phyloP scores from a whole-genome alignment of 2,329 filamentous ascomycete genomes.

The Talaromyces albobiverticillius region DNA sequence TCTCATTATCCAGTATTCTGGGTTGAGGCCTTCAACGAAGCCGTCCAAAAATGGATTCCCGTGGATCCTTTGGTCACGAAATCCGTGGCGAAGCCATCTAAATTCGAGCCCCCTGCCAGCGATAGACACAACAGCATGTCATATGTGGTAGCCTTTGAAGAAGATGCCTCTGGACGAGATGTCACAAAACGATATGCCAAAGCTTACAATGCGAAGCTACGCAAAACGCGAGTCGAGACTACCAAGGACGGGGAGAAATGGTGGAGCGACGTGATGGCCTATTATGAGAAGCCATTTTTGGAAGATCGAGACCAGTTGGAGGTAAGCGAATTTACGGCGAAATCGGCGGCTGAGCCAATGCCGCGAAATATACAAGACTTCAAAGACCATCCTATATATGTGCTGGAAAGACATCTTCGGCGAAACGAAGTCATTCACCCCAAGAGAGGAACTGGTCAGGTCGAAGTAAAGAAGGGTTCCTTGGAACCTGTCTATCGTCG shows the following conservation, averaged over 20 bases:
- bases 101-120: constrained; percentile 77
- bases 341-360: constrained; percentile 75
- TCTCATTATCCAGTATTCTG: constrained; percentile 84
- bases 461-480: constrained; percentile 56
- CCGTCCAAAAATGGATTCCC: constrained; percentile 86
- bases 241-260: constrained; percentile 56
- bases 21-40: constrained; percentile 86
- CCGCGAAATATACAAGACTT: constrained; percentile 83
- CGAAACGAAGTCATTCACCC: constrained; percentile 79
- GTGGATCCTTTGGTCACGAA: constrained; percentile 81
- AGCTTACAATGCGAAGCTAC: constrained; percentile 85
- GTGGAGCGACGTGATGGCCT: constrained; percentile 49
- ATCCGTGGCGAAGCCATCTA: constrained; percentile 70
- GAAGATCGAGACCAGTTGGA: constrained; percentile 80
- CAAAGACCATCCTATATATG: constrained; percentile 79
- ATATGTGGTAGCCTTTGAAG: constrained; percentile 84
- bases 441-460: constrained; percentile 70
- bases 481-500: constrained; percentile 81
- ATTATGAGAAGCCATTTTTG: constrained; percentile 41
- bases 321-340: constrained; percentile 68
- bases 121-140: constrained; percentile 73
- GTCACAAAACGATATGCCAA: constrained; percentile 87
- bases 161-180: constrained; percentile 73
- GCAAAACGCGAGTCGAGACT: constrained; percentile 73
- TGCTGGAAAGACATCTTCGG: constrained; percentile 78